phyloP scores from a whole-genome alignment of 2,329 filamentous ascomycete genomes.

The Aspergillus sclerotialis region DNA sequence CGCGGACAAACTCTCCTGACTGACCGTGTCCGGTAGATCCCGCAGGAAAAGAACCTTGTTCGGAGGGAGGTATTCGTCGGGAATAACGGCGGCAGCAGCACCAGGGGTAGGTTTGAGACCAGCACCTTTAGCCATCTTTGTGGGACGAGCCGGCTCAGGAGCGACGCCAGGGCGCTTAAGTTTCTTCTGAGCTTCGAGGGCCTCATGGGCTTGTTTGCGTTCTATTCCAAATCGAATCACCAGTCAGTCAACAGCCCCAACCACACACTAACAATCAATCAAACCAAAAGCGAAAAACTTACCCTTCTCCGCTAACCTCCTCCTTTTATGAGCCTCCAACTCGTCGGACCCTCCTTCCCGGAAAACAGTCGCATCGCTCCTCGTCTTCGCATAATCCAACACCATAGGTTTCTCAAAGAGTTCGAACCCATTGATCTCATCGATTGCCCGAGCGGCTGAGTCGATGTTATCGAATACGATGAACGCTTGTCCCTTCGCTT shows the following conservation, averaged over 20 bases:
- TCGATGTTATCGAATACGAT: constrained; percentile 81
- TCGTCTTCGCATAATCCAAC: constrained; percentile 71
- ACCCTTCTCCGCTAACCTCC: constrained; percentile 87
- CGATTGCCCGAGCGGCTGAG: constrained; percentile 71
- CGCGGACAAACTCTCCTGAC: constrained; percentile 67
- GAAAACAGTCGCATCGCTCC: constrained; percentile 81
- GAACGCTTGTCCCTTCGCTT: constrained; percentile 92
- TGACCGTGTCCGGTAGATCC: constrained; percentile 81
- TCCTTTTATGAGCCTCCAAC: constrained; percentile 78
- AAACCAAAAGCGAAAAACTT: constrained; percentile 5
- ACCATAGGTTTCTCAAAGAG: constrained; percentile 88
- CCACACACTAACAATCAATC: neutral
- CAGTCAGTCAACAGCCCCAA: neutral
- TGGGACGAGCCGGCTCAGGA: constrained; percentile 48
- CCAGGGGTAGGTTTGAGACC: constrained; percentile 72
- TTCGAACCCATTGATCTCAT: constrained; percentile 87
- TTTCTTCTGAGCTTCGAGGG: constrained; percentile 69
- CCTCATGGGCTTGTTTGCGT: constrained; percentile 74
- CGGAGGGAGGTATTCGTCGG: constrained; percentile 95
- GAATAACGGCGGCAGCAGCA: constrained; percentile 64
- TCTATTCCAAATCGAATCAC: constrained; percentile 38
- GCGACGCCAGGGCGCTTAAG: constrained; percentile 58
- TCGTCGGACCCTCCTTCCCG: constrained; percentile 68
- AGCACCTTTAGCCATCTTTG: constrained; percentile 62
- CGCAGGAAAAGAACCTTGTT: constrained; percentile 96